phyloP scores from a whole-genome alignment of 192 early-diverging fungal genomes.

The Coemansia umbellata region DNA sequence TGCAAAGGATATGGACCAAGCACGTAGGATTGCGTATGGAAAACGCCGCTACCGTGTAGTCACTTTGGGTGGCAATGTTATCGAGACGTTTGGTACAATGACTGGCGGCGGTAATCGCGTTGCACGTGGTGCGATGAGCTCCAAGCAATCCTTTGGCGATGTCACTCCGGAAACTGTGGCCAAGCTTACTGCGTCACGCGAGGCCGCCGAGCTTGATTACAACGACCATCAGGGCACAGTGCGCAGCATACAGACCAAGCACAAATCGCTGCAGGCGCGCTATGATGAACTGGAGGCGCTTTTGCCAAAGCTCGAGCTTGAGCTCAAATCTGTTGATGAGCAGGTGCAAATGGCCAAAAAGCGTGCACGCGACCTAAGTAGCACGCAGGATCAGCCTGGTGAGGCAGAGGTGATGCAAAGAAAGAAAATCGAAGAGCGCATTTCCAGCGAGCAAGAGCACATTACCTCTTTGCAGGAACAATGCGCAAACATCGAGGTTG shows the following conservation, averaged over 20 bases:
- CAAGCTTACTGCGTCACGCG: slow-evolving; percentile 57
- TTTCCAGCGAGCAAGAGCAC: slow-evolving; percentile 45
- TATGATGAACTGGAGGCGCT: slow-evolving; percentile 60
- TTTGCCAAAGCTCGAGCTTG: slow-evolving; percentile 69
- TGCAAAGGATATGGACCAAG: slow-evolving; percentile 74
- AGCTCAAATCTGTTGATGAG: slow-evolving; percentile 60
- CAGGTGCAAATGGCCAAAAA: slow-evolving; percentile 67
- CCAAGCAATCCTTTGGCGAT: slow-evolving; percentile 59
- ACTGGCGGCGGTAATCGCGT: slow-evolving; percentile 80
- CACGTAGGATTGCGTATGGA: slow-evolving; percentile 87
- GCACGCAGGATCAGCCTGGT: slow-evolving; percentile 24
- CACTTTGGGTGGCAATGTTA: slow-evolving; percentile 85
- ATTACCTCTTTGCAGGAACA: slow-evolving; percentile 55
- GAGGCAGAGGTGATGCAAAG: slow-evolving; percentile 32
- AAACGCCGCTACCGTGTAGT: slow-evolving; percentile 83
- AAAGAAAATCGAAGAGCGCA: slow-evolving; percentile 44
- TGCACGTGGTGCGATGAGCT: slow-evolving; percentile 85
- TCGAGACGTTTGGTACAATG: slow-evolving; percentile 91
- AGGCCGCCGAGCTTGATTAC: slow-evolving; percentile 55
- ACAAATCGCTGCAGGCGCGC: slow-evolving; percentile 49
- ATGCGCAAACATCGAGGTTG: slow-evolving; percentile 63
- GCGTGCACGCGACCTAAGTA: slow-evolving; percentile 52
- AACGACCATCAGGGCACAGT: slow-evolving; percentile 45
- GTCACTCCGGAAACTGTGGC: slow-evolving; percentile 55
- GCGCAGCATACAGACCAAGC: slow-evolving; percentile 24